A percentile compares a stretch with the other conserved stretches of the same genome.
These are phyloP conservation scores for Williopsis jadinii DNA, from an alignment of 1,139 yeast species.

Conservation along the genomic window DNA sequence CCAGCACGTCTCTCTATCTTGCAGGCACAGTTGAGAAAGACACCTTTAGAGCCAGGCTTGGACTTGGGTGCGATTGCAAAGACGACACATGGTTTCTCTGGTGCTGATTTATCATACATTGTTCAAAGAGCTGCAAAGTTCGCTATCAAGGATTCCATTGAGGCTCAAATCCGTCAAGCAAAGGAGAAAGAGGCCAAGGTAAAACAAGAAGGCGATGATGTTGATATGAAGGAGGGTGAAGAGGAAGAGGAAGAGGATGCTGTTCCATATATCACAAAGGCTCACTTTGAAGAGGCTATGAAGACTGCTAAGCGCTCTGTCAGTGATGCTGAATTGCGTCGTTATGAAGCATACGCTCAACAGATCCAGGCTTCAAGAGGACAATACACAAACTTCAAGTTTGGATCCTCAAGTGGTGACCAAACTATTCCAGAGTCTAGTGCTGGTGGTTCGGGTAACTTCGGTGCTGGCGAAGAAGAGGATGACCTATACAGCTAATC, in stretches of 20 bases:
- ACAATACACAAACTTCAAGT: constrained; percentile 70
- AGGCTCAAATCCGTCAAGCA: constrained; percentile 56
- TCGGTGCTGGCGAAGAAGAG: constrained; percentile 78
- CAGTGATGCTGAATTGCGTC: constrained; percentile 93
- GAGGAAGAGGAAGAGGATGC: constrained; percentile 48
- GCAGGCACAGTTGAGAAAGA: constrained; percentile 93
- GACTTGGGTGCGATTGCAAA: constrained; percentile 84
- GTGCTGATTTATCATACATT: constrained; percentile 97
- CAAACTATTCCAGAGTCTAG: constrained; percentile 29
- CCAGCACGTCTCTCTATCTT: constrained; percentile 88
- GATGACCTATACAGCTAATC: constrained; percentile 83
- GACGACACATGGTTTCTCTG: constrained; percentile 93
- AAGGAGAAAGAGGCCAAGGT: constrained; percentile 43
- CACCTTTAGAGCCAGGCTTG: constrained; percentile 97
- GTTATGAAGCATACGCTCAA: constrained; percentile 98
- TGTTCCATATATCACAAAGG: constrained; percentile 90
- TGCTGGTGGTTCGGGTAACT: constrained; percentile 39
- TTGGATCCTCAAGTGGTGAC: constrained; percentile 36
- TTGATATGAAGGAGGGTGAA: constrained; percentile 55
- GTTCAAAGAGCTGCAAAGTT: constrained; percentile 98
- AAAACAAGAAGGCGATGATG: constrained; percentile 40
- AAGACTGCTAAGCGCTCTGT: constrained; percentile 98
- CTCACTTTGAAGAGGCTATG: constrained; percentile 98
- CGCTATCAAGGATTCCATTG: constrained; percentile 97
- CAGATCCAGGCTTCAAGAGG: constrained; percentile 96